phyloP scores from a whole-genome alignment of 164 flowering plant species.

The Akebia trifoliata region DNA sequence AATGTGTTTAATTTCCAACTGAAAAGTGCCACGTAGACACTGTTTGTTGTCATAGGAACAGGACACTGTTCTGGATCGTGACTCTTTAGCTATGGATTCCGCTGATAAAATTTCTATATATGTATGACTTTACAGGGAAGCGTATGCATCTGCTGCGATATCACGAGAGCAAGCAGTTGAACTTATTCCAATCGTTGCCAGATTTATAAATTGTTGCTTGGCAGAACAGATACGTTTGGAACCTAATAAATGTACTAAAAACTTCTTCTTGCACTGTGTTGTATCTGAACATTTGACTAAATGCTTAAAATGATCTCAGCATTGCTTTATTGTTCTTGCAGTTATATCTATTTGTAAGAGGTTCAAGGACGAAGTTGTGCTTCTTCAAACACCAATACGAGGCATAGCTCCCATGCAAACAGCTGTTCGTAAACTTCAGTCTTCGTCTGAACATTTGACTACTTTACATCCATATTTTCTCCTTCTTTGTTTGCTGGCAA shows the following conservation, averaged over 20 bases:
- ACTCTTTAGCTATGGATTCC: not conserved
- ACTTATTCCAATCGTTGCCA: constrained; percentile 33
- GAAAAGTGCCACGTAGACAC: too few species aligned
- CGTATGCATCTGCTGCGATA: constrained; percentile 42
- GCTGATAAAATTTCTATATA: not conserved
- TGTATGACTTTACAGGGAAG: constrained; percentile 52
- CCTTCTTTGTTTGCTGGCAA: constrained; percentile 68
- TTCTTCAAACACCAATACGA: constrained; percentile 58
- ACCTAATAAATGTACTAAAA: constrained; percentile 65
- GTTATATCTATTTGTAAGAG: constrained; percentile 69
- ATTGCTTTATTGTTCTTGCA: constrained; percentile 31
- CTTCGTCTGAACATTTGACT: constrained; percentile 68
- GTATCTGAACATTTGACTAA: too few species aligned
- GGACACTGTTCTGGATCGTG: too few species aligned
- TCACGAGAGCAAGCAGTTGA: constrained; percentile 47
- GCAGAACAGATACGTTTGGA: constrained; percentile 77
- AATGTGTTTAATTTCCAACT: too few species aligned
- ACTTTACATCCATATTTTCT: constrained; percentile 84
- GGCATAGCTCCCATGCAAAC: constrained; percentile 82
- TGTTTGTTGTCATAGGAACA: too few species aligned
- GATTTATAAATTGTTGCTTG: constrained; percentile 55
- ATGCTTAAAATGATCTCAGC: too few species aligned
- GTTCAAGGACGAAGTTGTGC: constrained; percentile 63
- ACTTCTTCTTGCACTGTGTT: not conserved
- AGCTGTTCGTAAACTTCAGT: constrained; percentile 68